These are phyloP conservation scores for Heteromeles arbutifolia DNA, from an alignment of 306 rosid genomes.

Conservation along the genomic window DNA sequence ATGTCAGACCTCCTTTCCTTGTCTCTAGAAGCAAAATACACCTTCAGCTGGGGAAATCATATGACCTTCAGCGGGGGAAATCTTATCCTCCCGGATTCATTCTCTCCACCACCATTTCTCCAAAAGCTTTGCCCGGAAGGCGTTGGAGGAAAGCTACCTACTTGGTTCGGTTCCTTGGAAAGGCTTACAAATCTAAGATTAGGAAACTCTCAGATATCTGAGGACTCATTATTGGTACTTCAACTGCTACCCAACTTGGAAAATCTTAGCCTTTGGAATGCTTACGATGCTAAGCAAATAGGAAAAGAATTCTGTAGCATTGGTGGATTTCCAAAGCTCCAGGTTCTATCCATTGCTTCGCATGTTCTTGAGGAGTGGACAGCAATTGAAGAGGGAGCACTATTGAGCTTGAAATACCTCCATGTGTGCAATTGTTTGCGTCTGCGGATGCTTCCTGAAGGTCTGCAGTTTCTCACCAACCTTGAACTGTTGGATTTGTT, in stretches of 20 bases:
- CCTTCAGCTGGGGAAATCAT: no score
- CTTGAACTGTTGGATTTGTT: slow-evolving; percentile 1
- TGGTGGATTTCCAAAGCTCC: slow-evolving; percentile 21
- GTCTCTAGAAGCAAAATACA: slow-evolving; percentile 10
- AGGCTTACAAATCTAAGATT: slow-evolving; percentile 15
- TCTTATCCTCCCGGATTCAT: slow-evolving; percentile 17
- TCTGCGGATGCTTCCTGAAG: slow-evolving; percentile 11
- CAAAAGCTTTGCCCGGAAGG: slow-evolving; percentile 14
- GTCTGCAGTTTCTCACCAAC: slow-evolving; percentile 14
- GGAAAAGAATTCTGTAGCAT: slow-evolving; percentile 12
- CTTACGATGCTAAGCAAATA: slow-evolving; percentile 11
- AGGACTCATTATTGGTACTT: slow-evolving; percentile 13
- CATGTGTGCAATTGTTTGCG: slow-evolving; percentile 1
- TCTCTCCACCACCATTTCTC: slow-evolving; percentile 19
- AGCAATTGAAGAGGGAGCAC: slow-evolving; percentile 20
- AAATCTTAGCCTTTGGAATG: slow-evolving; percentile 12
- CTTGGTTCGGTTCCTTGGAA: slow-evolving; percentile 20
- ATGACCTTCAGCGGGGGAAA: not conserved
- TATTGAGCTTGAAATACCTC: slow-evolving; percentile 18
- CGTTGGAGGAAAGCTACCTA: slow-evolving; percentile 1
- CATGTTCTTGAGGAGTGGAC: slow-evolving; percentile 21
- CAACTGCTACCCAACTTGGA: slow-evolving; percentile 25
- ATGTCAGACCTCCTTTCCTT: slow-evolving; percentile 15
- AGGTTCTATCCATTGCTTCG: slow-evolving; percentile 20
- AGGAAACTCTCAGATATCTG: slow-evolving; percentile 6